Evolutionary conservation across 306 rosid species (phyloP), one percentile per base, ranked within the genome.

Genomic region (Rubus idaeus): DNA sequence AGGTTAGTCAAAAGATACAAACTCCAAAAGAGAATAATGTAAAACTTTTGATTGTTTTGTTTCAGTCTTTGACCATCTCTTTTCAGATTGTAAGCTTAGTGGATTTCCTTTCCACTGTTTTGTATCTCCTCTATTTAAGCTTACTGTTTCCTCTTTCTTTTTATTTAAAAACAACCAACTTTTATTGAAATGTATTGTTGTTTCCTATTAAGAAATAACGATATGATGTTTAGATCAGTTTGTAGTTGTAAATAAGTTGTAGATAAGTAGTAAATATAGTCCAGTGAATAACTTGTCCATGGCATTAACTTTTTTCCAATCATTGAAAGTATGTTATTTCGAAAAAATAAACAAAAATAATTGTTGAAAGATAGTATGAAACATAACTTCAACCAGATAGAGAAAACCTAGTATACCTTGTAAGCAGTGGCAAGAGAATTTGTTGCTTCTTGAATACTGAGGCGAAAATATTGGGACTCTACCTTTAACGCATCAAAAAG

Each of bases 381-480:
- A 37, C 66, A 65, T 58, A 77, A 65, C 44, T 83, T 69, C 64
- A 73, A 40, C 67, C 76, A 77, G 74, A 70, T 9, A 44, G 39
- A 52, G 49, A 64, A 23, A 80, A 74, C 70, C 65, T 75, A 75
- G 79, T 82, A 70, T 78, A 94, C 98, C 92, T 90, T 88, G 86
- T 94, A 94, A 20, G 98, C 96, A 51, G 83, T 78, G 79, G 92
- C 90, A 77, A 94, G 97, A 82, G 96, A 90, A 76, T 87, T 79
- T 72, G 95, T 94, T 56, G 96, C 97, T 77, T 92, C 98, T 83
- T 94, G 98, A 81, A 94, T 84, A 75, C 83, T 86, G 64, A 87
- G 88, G 66, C 97, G 93, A 78, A 90, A 94, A 79, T 91, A 86
- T 57, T 92, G 92, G 21, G 87, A 77, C 86, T 94, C 98, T 79